These are phyloP conservation scores for Phialocephala subalpina DNA, from an alignment of 2,329 filamentous ascomycete species.

Conservation along the genomic window DNA sequence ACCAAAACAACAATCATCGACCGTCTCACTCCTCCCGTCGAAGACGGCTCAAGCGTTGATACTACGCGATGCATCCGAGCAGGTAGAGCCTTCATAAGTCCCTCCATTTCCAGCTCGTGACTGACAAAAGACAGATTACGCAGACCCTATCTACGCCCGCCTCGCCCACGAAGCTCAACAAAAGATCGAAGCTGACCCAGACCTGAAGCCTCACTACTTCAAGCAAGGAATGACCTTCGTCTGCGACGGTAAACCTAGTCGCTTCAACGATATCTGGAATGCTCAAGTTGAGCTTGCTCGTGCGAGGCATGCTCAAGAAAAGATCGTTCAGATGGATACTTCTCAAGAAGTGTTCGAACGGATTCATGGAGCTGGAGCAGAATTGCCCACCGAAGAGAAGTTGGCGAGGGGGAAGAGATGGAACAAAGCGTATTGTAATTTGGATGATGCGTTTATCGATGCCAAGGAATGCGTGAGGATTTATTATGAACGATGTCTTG, in stretches of 20 bases:
- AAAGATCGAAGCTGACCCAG: background rate
- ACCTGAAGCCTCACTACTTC: background rate
- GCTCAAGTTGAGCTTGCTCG: background rate
- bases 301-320: background rate
- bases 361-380: background rate
- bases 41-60: background rate
- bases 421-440: background rate
- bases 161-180: background rate
- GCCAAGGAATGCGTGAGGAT: background rate
- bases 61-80: conserved; percentile 2
- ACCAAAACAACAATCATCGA: background rate
- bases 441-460: conserved; percentile 7
- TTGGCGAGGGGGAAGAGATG: background rate
- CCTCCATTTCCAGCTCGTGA: background rate
- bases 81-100: background rate
- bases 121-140: background rate
- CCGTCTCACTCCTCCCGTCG: background rate
- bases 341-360: background rate
- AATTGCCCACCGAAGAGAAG: background rate
- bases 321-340: background rate
- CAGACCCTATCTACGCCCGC: background rate
- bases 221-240: conserved; percentile 1
- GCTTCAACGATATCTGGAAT: background rate
- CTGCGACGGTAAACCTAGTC: background rate
- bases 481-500: background rate